Conservation (phyloP, 139 green algal species). For the Zygnema circumcarinatum region DNA sequence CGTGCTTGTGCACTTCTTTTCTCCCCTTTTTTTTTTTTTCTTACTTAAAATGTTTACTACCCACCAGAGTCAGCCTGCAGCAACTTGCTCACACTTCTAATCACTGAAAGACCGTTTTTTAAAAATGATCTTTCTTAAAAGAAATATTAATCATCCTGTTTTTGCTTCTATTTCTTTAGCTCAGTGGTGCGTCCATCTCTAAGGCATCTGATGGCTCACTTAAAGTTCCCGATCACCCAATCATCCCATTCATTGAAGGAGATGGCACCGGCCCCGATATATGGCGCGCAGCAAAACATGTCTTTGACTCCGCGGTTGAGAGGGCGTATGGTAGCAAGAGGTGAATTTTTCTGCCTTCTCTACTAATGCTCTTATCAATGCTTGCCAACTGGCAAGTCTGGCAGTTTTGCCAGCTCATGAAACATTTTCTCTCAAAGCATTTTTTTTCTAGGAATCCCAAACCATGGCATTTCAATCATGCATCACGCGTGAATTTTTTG, state of each 20-base stretch:
- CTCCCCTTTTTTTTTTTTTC: too few relatives aligned
- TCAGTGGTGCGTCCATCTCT: slow-evolving; percentile 12
- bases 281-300: slow-evolving; percentile 31
- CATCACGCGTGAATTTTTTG: too few relatives aligned
- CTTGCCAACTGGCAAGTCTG: background rate
- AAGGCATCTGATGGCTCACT: background rate
- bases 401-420: too few relatives aligned
- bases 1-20: too few relatives aligned
- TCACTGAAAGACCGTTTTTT: too few relatives aligned
- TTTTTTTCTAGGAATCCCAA: too few relatives aligned
- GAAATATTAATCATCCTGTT: background rate
- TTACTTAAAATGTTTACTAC: too few relatives aligned
- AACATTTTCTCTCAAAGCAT: too few relatives aligned
- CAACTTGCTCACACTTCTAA: too few relatives aligned
- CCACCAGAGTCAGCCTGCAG: too few relatives aligned
- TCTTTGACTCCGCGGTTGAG: slow-evolving; percentile 46
- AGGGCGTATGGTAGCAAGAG: slow-evolving; percentile 43
- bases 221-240: slow-evolving; percentile 30
- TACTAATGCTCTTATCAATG: background rate
- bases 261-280: slow-evolving; percentile 52
- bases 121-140: too few relatives aligned
- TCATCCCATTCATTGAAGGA: slow-evolving; percentile 55
- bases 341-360: background rate
- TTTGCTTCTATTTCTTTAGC: background rate
- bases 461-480: too few relatives aligned